Evolutionary conservation across 768 basidiomycete genomes (phyloP), one percentile per base, ranked within the genome.

Genomic region (Kwoniella shandongensis): DNA sequence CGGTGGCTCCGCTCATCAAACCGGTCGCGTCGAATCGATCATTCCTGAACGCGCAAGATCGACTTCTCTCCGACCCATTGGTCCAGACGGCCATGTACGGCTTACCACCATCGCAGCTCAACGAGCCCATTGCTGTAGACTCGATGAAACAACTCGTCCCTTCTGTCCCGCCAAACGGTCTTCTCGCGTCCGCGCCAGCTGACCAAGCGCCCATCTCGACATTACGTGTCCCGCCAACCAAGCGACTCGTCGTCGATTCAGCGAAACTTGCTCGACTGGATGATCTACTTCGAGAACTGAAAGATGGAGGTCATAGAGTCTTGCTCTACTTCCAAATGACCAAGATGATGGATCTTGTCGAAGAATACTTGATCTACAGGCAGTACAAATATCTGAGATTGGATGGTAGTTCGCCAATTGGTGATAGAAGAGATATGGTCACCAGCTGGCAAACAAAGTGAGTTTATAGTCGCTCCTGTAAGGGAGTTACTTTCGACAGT

Each of bases 251-350:
- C 47, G 91, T 89, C 62, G 94, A 99, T 75, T 97, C 94, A 25
- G 94, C 88, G 35, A 99, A 99, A 78, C 85, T 99, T 30, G 90
- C 91, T 36, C 84, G 89, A 26, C 81, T 99, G 45, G 96, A 99
- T 76, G 70, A 81, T 20, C 79, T 99, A n/a, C 80, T 99, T 7
- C 88, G 89, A 59, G 89, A 94, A 69, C 85, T 99, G 55, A 98
- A 96, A 78, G 82, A 85, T 32, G 88, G 86, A 1, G 93, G 93
- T 60, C 96, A 99, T 77, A 86, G 92, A 44, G 91, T 94, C 13
- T 78, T 99, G 67, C 82, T 99, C 18, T 99, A 98, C 79, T 98
- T 97, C 86, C 96, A 99, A 77, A 99, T 99, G 96, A 98, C 94
- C 12, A 85, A 88, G 57, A 99, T 98, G 96, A 96, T 99, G 87